phyloP scores from a whole-genome alignment of 1,139 yeast genomes.

The Debaryomycetaceae sp. region DNA sequence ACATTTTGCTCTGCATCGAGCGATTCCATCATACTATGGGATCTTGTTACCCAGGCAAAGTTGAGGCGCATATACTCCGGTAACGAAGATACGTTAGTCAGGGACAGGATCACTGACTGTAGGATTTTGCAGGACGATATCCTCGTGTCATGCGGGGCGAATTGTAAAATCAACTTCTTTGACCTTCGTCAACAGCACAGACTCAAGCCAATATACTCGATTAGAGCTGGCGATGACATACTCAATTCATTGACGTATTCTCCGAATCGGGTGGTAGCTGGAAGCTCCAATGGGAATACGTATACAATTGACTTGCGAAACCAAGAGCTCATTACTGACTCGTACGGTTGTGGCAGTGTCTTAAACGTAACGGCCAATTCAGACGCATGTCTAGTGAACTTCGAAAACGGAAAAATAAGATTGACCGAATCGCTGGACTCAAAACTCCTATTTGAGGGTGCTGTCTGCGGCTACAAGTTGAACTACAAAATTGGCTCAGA shows the following conservation, averaged over 20 bases:
- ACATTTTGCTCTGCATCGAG: slow-evolving; percentile 8
- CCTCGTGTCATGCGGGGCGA: slow-evolving; percentile 24
- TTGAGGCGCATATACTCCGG: slow-evolving; percentile 7
- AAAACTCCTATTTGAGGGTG: slow-evolving; percentile 1
- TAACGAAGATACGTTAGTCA: slow-evolving; percentile 4
- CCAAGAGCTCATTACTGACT: slow-evolving; percentile 13
- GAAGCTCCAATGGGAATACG: slow-evolving; percentile 28
- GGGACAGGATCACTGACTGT: slow-evolving; percentile 11
- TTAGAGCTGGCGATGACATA: slow-evolving; percentile 26
- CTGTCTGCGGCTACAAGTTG: slow-evolving; percentile 1
- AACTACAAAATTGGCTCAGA: slow-evolving; percentile 8
- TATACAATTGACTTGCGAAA: slow-evolving; percentile 26
- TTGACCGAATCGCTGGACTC: slow-evolving; percentile 6
- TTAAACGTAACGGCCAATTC: slow-evolving; percentile 3
- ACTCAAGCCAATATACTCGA: slow-evolving; percentile 8
- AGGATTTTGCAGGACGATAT: slow-evolving; percentile 12
- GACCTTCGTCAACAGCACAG: slow-evolving; percentile 11
- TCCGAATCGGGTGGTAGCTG: slow-evolving; percentile 12
- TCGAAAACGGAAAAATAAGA: slow-evolving; percentile 11
- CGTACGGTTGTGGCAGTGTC: slow-evolving; percentile 11
- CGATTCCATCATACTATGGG: slow-evolving; percentile 12
- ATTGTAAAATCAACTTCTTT: slow-evolving; percentile 11
- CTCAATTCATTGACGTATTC: slow-evolving; percentile 21
- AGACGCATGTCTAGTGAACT: slow-evolving; percentile 9
- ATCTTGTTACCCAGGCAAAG: slow-evolving; percentile 13